phyloP scores from a whole-genome alignment of 2,329 filamentous ascomycete species.

The Aspergillus novoparasiticus region DNA sequence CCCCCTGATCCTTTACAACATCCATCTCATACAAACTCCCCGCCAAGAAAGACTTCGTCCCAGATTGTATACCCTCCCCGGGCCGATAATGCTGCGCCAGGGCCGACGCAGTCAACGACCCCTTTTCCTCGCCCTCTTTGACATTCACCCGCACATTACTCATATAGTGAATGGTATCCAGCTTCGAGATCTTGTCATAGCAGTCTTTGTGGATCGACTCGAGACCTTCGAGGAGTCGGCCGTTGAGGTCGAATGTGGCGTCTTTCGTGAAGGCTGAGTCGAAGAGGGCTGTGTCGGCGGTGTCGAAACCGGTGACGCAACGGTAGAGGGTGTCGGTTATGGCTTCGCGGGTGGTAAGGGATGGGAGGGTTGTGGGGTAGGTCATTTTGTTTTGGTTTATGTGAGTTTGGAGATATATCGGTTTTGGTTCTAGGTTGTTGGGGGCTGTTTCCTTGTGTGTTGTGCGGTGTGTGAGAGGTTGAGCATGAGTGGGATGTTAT shows the following conservation, averaged over 20 bases:
- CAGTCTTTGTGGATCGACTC: conserved; percentile 21
- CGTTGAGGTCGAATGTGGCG: conserved; percentile 22
- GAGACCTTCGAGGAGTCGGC: conserved; percentile 22
- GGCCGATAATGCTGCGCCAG: conserved; percentile 25
- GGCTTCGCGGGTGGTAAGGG: conserved; percentile 32
- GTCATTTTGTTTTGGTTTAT: neutral
- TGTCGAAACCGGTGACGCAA: conserved; percentile 30
- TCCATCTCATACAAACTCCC: conserved; percentile 34
- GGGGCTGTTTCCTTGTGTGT: neutral
- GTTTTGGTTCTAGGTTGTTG: neutral
- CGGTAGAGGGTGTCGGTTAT: conserved; percentile 38
- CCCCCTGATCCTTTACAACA: conserved; percentile 29
- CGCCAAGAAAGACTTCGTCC: conserved; percentile 24
- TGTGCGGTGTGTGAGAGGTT: neutral
- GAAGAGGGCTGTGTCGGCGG: conserved; percentile 29
- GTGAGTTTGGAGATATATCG: neutral
- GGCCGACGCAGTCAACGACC: conserved; percentile 18
- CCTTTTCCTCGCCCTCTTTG: conserved; percentile 15
- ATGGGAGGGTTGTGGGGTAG: neutral
- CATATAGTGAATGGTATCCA: conserved; percentile 33
- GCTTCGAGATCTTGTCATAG: conserved; percentile 23
- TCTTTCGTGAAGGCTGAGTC: conserved; percentile 32
- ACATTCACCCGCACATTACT: conserved; percentile 27
- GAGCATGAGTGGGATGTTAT: too few species aligned
- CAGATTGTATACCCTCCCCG: conserved; percentile 29